phyloP scores from a whole-genome alignment of 352 stramenopile species.

The Pythium chondricola region DNA sequence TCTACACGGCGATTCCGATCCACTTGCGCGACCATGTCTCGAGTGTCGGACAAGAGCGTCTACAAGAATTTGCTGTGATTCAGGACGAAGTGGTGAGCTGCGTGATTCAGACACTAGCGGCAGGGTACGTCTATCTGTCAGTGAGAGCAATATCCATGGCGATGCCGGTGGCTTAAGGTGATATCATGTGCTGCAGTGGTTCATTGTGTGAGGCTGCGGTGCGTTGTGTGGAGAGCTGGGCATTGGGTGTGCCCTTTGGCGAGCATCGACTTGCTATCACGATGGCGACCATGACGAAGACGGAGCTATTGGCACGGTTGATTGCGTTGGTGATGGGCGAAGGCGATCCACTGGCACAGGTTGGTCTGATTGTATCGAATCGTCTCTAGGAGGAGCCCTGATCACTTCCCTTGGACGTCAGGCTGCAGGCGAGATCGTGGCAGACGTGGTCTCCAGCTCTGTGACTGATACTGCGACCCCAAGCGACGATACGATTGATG shows the following conservation, averaged over 20 bases:
- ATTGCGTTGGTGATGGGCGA: too few relatives aligned
- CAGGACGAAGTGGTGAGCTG: constrained; percentile 2
- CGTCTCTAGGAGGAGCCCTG: not conserved
- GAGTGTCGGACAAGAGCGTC: not conserved
- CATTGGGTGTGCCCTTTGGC: constrained; percentile 4
- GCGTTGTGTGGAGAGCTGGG: constrained; percentile 42
- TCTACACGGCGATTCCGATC: constrained; percentile 19
- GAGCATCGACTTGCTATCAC: constrained; percentile 2
- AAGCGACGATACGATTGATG: constrained; percentile 10
- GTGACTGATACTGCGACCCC: constrained; percentile 7
- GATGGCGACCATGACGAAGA: constrained; percentile 2
- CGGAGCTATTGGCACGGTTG: not conserved
- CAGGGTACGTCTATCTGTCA: not conserved
- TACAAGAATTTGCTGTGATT: constrained; percentile 2
- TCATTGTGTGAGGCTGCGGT: constrained; percentile 29
- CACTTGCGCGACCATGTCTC: not conserved
- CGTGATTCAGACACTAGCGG: not conserved
- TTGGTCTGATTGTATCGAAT: not conserved
- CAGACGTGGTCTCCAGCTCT: constrained; percentile 46
- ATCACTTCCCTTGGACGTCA: constrained; percentile 7
- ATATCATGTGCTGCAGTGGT: not conserved
- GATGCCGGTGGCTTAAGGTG: not conserved
- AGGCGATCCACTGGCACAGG: too few relatives aligned
- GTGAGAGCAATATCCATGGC: not conserved
- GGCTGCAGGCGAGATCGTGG: constrained; percentile 52